These are phyloP conservation scores for Scorias spongiosa DNA, from an alignment of 2,329 filamentous ascomycete species.

Conservation along the genomic window DNA sequence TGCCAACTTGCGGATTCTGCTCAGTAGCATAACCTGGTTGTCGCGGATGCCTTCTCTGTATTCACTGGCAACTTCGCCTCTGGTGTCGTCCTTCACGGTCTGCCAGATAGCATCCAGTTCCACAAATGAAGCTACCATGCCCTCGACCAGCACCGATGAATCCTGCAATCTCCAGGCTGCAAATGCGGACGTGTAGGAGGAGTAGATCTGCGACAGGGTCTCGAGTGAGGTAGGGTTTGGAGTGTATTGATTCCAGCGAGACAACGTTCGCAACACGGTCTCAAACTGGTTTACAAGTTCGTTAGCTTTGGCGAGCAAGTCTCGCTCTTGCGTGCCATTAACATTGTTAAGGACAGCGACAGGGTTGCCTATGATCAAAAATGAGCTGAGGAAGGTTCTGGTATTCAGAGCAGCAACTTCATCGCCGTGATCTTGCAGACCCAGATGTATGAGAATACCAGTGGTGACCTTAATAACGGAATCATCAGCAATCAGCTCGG, in stretches of 20 bases:
- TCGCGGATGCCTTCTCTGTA: constrained; percentile 68
- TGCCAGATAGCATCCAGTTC: constrained; percentile 74
- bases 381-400: constrained; percentile 65
- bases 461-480: constrained; percentile 51
- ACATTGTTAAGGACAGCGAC: constrained; percentile 63
- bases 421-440: constrained; percentile 43
- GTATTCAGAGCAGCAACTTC: constrained; percentile 51
- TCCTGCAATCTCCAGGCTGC: constrained; percentile 74
- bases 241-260: constrained; percentile 50
- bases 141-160: constrained; percentile 60
- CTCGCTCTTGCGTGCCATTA: constrained; percentile 53
- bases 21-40: constrained; percentile 65
- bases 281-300: constrained; percentile 69
- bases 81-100: constrained; percentile 63
- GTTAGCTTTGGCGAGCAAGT: constrained; percentile 61
- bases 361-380: constrained; percentile 65
- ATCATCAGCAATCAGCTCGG: constrained; percentile 50
- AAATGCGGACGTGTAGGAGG: constrained; percentile 63
- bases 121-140: constrained; percentile 77
- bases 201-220: constrained; percentile 52
- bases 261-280: constrained; percentile 51
- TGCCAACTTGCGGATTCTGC: constrained; percentile 63
- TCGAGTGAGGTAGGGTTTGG: constrained; percentile 47
- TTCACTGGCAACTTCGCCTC: constrained; percentile 57
- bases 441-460: constrained; percentile 53